phyloP scores from a whole-genome alignment of 139 green algal species.

The Diplosphaera chodatii region DNA sequence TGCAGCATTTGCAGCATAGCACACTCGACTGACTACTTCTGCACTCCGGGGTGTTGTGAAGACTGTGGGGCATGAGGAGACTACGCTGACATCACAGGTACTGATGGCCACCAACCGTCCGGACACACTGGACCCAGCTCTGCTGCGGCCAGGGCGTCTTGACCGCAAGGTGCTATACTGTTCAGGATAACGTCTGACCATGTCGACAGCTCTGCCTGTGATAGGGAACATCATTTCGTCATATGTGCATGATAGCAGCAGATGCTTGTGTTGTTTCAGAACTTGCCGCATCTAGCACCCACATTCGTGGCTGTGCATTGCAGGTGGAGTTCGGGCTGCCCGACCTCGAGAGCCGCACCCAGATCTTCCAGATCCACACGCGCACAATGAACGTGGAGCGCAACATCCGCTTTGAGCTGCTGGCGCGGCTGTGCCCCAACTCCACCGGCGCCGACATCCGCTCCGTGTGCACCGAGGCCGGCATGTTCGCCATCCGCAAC shows the following conservation, averaged over 20 bases:
- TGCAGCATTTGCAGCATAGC: too few species aligned
- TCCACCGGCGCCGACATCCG: constrained; percentile 93
- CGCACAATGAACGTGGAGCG: constrained; percentile 94
- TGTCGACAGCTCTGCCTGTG: too few species aligned
- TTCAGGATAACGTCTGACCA: too few species aligned
- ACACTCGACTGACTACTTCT: too few species aligned
- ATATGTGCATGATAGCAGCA: neutral
- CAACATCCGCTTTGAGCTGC: constrained; percentile 94
- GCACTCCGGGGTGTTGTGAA: too few species aligned
- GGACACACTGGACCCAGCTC: constrained; percentile 95
- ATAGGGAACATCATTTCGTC: too few species aligned
- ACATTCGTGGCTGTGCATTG: too few species aligned
- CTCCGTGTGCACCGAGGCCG: constrained; percentile 92
- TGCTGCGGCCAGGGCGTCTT: constrained; percentile 90
- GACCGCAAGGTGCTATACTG: constrained; percentile 96
- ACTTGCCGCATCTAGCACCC: too few species aligned
- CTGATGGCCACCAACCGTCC: constrained; percentile 95
- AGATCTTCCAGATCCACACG: constrained; percentile 99
- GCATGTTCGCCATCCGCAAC: constrained; percentile 87
- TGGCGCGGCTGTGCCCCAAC: constrained; percentile 91
- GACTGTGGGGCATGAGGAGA: too few species aligned
- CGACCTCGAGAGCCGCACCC: constrained; percentile 87
- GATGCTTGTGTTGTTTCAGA: too few species aligned
- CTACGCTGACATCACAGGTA: too few species aligned
- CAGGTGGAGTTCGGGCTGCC: constrained; percentile 91